Conservation (phyloP, 2,329 filamentous ascomycete genomes). For the Sphaerulina vaccinii region DNA sequence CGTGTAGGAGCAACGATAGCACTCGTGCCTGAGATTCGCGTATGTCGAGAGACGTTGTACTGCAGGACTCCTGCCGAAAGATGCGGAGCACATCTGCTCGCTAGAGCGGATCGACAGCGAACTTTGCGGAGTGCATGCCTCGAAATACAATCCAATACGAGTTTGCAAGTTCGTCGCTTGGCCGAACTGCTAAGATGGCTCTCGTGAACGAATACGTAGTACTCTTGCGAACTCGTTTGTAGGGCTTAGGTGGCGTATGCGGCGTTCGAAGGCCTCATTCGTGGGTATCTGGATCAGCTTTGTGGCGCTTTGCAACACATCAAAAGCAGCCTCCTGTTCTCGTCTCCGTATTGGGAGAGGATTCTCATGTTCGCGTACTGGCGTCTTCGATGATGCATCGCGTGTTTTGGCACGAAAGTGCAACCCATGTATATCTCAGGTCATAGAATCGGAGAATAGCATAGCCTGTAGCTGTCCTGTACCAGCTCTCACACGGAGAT, state of each 20-base stretch:
- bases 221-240: neutral
- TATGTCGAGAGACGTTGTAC: neutral
- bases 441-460: neutral
- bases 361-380: neutral
- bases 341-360: neutral
- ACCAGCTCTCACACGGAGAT: neutral
- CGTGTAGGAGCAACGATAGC: neutral
- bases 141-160: neutral
- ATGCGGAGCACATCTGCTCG: neutral
- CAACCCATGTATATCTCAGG: neutral
- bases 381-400: no score
- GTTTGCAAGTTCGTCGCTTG: neutral
- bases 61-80: neutral
- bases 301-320: neutral
- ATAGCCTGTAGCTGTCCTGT: neutral
- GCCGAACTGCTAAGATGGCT: neutral
- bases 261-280: neutral
- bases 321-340: neutral
- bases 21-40: neutral
- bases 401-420: no score
- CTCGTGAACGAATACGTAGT: neutral
- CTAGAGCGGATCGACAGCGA: neutral
- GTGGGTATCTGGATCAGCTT: neutral
- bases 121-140: neutral
- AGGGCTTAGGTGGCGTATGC: neutral